Conservation (phyloP, 1,139 yeast species). For the Candida frijolesensis region DNA sequence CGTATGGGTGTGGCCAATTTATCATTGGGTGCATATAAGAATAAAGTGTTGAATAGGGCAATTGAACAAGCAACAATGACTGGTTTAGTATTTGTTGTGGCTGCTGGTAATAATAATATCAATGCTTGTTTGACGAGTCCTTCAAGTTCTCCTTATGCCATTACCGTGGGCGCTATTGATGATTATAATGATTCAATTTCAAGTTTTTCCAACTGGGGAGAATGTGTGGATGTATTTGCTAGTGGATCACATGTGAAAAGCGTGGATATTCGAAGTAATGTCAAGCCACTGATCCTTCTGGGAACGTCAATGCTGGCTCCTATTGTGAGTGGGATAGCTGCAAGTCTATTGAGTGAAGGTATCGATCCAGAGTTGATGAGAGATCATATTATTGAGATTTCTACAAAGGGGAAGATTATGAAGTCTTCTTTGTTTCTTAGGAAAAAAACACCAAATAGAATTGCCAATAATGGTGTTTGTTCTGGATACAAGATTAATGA, state of each 20-base stretch:
- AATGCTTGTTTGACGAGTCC: conserved; percentile 83
- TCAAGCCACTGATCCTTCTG: conserved; percentile 48
- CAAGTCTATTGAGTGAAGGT: conserved; percentile 63
- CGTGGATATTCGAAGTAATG: conserved; percentile 26
- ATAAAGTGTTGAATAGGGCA: conserved; percentile 67
- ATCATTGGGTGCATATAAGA: conserved; percentile 73
- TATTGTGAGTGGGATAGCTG: conserved; percentile 71
- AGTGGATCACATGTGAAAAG: conserved; percentile 71
- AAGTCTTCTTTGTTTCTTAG: conserved; percentile 29
- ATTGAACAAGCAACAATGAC: conserved; percentile 66
- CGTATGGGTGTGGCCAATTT: conserved; percentile 68
- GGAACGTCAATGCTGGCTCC: conserved; percentile 95
- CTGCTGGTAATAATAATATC: conserved; percentile 81
- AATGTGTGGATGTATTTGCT: conserved; percentile 81
- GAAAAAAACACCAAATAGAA: conserved; percentile 38
- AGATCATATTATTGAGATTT: conserved; percentile 35
- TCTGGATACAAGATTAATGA: conserved; percentile 8
- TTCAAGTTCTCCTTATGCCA: conserved; percentile 67
- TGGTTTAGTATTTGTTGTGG: conserved; percentile 77
- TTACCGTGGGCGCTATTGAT: conserved; percentile 87
- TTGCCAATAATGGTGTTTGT: conserved; percentile 34
- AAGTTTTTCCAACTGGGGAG: conserved; percentile 82
- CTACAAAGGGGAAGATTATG: conserved; percentile 39
- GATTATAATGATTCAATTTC: conserved; percentile 70
- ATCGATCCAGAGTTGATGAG: conserved; percentile 43